Evolutionary conservation across 257 asterid genomes (phyloP).

Genomic region (Rhazya stricta): DNA sequence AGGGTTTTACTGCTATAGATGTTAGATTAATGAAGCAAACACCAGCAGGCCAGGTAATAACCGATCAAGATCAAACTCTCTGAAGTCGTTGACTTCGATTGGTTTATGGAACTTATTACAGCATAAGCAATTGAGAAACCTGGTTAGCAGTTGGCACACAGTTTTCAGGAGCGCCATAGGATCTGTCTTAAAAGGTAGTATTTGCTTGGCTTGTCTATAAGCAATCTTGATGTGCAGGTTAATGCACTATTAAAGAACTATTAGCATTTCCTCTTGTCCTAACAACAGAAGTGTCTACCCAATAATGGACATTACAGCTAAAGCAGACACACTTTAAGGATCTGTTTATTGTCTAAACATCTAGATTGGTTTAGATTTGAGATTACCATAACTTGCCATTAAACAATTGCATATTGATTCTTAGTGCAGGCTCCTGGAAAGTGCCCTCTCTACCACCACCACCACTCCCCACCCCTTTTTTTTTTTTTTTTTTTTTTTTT

Average conservation of each 20-base stretch:
- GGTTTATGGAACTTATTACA: too few relatives aligned
- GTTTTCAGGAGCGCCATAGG: constrained; percentile 5
- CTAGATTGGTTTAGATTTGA: constrained; percentile 13
- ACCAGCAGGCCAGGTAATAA: too few relatives aligned
- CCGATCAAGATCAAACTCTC: too few relatives aligned
- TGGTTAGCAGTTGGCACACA: constrained; percentile 9
- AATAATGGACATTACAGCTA: constrained; percentile 53
- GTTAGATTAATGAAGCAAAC: too few relatives aligned
- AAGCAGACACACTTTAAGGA: constrained; percentile 24
- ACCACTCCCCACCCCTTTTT: neutral
- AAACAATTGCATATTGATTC: constrained; percentile 1
- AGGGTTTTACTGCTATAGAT: too few relatives aligned
- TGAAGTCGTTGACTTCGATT: too few relatives aligned
- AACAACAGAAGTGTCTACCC: constrained; percentile 37
- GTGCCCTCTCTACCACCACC: neutral
- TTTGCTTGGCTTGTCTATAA: constrained; percentile 7
- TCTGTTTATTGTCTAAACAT: constrained; percentile 2
- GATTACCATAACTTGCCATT: neutral
- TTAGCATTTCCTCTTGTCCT: neutral
- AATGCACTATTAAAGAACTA: neutral
- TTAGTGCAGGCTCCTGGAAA: constrained; percentile 16
- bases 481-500: neutral
- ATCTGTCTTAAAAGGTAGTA: neutral
- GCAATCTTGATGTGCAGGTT: neutral
- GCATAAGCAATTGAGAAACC: neutral